These are phyloP conservation scores for Nicotiana tabacum DNA, from an alignment of 257 asterid species.

Conservation along the genomic window DNA sequence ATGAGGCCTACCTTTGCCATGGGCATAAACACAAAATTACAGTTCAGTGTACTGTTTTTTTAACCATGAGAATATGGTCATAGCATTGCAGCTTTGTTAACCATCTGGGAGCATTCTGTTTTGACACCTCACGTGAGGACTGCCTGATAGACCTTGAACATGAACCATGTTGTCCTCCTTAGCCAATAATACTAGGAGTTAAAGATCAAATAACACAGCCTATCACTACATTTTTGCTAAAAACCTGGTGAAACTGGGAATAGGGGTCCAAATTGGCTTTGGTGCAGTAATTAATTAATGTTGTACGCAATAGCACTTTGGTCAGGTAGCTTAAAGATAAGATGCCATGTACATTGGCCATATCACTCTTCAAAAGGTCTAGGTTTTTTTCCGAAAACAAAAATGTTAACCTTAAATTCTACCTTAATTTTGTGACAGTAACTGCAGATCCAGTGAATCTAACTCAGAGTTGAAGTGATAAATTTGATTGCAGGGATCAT, in stretches of 20 bases:
- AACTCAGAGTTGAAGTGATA: not conserved
- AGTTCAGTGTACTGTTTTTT: not conserved
- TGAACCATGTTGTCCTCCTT: not conserved
- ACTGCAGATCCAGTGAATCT: not conserved
- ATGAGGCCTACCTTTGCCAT: not conserved
- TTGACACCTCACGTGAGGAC: not conserved
- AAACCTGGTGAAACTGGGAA: not conserved
- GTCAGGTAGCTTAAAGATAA: not conserved
- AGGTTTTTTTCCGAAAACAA: not conserved
- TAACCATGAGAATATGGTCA: not conserved
- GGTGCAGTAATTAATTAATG: not conserved
- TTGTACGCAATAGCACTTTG: not conserved
- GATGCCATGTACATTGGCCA: not conserved
- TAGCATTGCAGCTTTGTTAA: not conserved
- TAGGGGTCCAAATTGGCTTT: not conserved
- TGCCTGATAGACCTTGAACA: not conserved
- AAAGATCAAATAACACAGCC: not conserved
- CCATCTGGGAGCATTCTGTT: not conserved
- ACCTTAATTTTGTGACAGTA: not conserved
- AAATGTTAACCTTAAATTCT: not conserved
- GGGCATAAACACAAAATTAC: not conserved
- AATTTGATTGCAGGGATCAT: not conserved
- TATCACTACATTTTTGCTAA: not conserved
- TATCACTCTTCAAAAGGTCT: not conserved
- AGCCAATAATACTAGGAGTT: not conserved